Evolutionary conservation across 2,329 filamentous ascomycete genomes (phyloP), one percentile per base, ranked within the genome.

Genomic region (Fusarium staphyleae): DNA sequence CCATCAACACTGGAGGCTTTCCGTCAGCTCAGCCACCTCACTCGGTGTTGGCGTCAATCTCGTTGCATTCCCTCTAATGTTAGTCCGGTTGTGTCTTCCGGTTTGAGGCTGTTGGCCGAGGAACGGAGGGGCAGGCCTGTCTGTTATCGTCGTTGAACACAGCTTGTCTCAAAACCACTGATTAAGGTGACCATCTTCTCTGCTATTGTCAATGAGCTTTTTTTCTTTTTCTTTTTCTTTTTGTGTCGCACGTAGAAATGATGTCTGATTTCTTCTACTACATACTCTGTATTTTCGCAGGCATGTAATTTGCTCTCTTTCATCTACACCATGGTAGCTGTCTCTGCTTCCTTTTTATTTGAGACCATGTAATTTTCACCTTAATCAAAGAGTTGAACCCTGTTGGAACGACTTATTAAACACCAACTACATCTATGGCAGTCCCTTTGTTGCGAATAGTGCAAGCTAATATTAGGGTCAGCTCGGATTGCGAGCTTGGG

Each of bases 41-140:
- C 57, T 39, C 37, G 15, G 16, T 30, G 32, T 48, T 28, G 12
- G 28, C 44, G 28, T 19, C 18, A 36, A 62, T 61, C n/a, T 59
- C 26, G 28, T 43, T 45, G 22, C 58, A 59, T 62, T 62, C 48
- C 57, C 44, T 30, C 33, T 39, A 22, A 6, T 22, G 6, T 22
- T 22, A 15, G 41, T 41, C 43, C 53, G 48, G 57, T 48, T 30
- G 34, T 24, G 15, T 35, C 15, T 30, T 44, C 24, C 35, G 18
- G 35, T 5, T 46, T 22, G 28, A 10, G 33, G 24, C 33, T 14
- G 16, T 34, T 10, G 22, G 14, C 19, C 5, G 15, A 28, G 43
- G 7, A 2, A 22, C 32, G n/a, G 32, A 28, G 32, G 7, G 7
- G 8, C 22, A 24, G 19, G 8, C 15, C 35, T 22, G 8, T 46